Base-by-base conservation (phyloP, 495 filamentous ascomycete genomes). In the Margaritispora aquatica region DNA sequence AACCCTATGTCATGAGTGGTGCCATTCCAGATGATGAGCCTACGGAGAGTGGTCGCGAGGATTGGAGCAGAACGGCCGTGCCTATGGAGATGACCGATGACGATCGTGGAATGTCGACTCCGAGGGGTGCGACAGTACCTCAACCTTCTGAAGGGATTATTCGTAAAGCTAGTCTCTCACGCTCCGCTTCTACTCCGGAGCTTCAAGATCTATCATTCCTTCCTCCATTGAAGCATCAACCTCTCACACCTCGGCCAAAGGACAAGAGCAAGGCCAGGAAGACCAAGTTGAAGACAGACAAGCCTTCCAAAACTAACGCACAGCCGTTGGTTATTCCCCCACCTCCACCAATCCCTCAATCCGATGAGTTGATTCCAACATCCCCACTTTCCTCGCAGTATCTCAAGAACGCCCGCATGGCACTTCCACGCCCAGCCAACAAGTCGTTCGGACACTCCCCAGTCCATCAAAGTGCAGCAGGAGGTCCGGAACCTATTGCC, bases 401-500 rank as follows among this genome's bases (percentile, higher is more conserved):
- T 51, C 66, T 72, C 5, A 67, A 73, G 61, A 66, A 71, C 51
- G 74, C 72, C 13, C 67, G 73, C 29, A 65, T 69, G 26, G 54
- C 58, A 9, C 66, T 66, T 0, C 71, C 68, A 1, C 51, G 65
- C 8, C 62, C 66, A 57, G 13, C 51, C 50, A 26, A 22, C 7
- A 24, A 55, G 41, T 8, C 57, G 29, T 57, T 44, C 26, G 41
- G 0, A 27, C 55, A 34, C 3, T 13, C 15, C 20, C 31, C 34
- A 9, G 3, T 47, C n/a, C 51, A 31, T 2, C 57, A 11, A 26
- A 26, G 50, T 1, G 52, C 17, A 51, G 22, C 34, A 4, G 36
- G 41, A 2, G 36, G 38, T 15, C 29, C 41, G 11, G 51, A 59
- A 46, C 77, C 84, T 0, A 69, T 91, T 46, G 84, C 83, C 31